Evolutionary conservation across 495 filamentous ascomycete species (phyloP).

Genomic region (Penicillium goetzii): DNA sequence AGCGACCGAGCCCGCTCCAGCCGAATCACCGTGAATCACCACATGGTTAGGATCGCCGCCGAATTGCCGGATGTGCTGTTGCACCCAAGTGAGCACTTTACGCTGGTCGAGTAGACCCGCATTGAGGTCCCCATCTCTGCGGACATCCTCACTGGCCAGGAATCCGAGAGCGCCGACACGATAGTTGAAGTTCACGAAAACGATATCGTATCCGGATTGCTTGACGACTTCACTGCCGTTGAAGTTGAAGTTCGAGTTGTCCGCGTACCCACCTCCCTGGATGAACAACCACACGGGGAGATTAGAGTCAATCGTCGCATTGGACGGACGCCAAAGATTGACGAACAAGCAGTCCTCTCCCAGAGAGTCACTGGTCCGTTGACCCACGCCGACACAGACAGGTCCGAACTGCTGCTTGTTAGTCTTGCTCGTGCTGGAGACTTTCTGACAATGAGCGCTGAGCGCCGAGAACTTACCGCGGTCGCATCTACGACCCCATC

Average conservation of each 20-base stretch:
- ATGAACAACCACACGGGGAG: constrained; percentile 74
- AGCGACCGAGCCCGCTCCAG: constrained; percentile 66
- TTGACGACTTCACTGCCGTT: constrained; percentile 63
- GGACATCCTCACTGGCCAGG: constrained; percentile 62
- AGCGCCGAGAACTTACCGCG: constrained; percentile 25
- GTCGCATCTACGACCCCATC: constrained; percentile 42
- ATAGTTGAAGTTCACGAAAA: constrained; percentile 77
- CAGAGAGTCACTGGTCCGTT: constrained; percentile 40
- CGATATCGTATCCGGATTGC: constrained; percentile 53
- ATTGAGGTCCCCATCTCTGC: constrained; percentile 57
- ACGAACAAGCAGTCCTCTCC: constrained; percentile 72
- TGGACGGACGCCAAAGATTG: constrained; percentile 67
- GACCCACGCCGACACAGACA: constrained; percentile 33
- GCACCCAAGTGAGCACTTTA: constrained; percentile 65
- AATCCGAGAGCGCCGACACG: constrained; percentile 75
- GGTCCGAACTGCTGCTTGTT: constrained; percentile 42
- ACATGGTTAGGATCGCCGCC: constrained; percentile 72
- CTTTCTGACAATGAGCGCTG: background rate
- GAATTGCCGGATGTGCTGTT: constrained; percentile 60
- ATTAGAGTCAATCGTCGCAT: constrained; percentile 52
- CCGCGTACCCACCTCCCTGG: constrained; percentile 70
- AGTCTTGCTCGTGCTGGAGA: constrained; percentile 10
- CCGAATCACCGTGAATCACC: constrained; percentile 68
- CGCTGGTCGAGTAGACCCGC: constrained; percentile 69
- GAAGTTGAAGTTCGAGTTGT: constrained; percentile 64